Conservation (phyloP, 2,329 filamentous ascomycete genomes). For the Sporothrix protearum region DNA sequence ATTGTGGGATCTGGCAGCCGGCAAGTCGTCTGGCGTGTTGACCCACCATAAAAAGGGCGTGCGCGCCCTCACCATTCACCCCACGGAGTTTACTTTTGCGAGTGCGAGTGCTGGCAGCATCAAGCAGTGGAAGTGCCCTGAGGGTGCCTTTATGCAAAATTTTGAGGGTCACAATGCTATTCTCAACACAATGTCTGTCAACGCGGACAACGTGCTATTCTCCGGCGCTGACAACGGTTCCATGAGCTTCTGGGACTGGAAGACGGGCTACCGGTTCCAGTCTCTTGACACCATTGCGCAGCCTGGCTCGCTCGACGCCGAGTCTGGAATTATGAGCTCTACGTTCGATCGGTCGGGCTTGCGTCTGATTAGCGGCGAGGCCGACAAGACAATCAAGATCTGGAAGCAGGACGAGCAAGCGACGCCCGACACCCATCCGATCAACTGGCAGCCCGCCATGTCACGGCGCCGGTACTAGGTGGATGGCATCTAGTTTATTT, state of each 20-base stretch:
- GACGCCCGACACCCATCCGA: conserved; percentile 83
- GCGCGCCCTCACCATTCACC: conserved; percentile 76
- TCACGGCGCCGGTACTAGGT: conserved; percentile 68
- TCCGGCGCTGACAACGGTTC: conserved; percentile 94
- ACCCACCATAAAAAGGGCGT: conserved; percentile 99
- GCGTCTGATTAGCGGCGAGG: conserved; percentile 87
- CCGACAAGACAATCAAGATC: conserved; percentile 97
- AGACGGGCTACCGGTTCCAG: conserved; percentile 90
- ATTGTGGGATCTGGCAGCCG: conserved; percentile 92
- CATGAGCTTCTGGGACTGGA: conserved; percentile 99
- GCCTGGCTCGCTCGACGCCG: conserved; percentile 88
- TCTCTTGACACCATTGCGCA: conserved; percentile 86
- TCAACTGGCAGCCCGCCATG: conserved; percentile 86
- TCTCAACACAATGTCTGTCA: conserved; percentile 89
- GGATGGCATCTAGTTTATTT: neutral
- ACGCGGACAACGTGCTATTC: conserved; percentile 93
- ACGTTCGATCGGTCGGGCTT: conserved; percentile 88
- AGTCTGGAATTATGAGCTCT: conserved; percentile 90
- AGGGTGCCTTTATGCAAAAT: conserved; percentile 98
- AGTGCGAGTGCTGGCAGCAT: conserved; percentile 88
- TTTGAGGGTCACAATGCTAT: conserved; percentile 96
- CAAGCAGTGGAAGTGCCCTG: conserved; percentile 99
- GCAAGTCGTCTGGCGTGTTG: conserved; percentile 91
- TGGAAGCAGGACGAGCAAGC: conserved; percentile 94
- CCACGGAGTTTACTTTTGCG: conserved; percentile 93